phyloP scores from a whole-genome alignment of 2,329 filamentous ascomycete species.

The Penicillium hordei region DNA sequence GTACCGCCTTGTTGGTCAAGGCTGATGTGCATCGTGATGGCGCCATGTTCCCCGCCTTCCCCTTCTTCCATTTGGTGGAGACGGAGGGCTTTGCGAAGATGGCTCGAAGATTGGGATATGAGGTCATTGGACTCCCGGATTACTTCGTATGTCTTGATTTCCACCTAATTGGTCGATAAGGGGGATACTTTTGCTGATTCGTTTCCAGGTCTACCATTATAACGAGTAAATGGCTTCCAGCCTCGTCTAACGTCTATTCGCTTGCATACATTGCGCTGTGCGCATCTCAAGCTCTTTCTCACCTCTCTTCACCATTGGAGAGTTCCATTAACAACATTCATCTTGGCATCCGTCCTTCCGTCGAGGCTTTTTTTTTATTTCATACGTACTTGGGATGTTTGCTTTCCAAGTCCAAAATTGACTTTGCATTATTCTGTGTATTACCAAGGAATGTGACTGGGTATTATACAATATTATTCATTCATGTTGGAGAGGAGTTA shows the following conservation, averaged over 20 bases:
- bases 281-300: neutral
- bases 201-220: slow-evolving; percentile 75
- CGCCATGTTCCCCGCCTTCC: slow-evolving; percentile 96
- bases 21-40: slow-evolving; percentile 96
- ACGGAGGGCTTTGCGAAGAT: slow-evolving; percentile 98
- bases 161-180: neutral
- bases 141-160: slow-evolving; percentile 68
- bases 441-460: slow-evolving; percentile 8
- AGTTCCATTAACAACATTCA: neutral
- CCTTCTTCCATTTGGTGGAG: slow-evolving; percentile 96
- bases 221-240: slow-evolving; percentile 63
- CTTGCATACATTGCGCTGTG: slow-evolving; percentile 7
- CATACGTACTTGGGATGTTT: slow-evolving; percentile 3
- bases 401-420: neutral
- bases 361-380: neutral
- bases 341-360: neutral
- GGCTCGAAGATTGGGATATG: slow-evolving; percentile 84
- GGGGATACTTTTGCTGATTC: slow-evolving; percentile 7
- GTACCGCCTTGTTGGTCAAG: slow-evolving; percentile 88
- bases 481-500: neutral
- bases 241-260: neutral
- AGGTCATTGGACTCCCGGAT: slow-evolving; percentile 85
- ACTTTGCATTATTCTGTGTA: slow-evolving; percentile 5
- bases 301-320: neutral
- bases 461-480: slow-evolving; percentile 3